Base-by-base conservation (phyloP, 768 basidiomycete genomes). In the Rhizopogon roseolus region DNA sequence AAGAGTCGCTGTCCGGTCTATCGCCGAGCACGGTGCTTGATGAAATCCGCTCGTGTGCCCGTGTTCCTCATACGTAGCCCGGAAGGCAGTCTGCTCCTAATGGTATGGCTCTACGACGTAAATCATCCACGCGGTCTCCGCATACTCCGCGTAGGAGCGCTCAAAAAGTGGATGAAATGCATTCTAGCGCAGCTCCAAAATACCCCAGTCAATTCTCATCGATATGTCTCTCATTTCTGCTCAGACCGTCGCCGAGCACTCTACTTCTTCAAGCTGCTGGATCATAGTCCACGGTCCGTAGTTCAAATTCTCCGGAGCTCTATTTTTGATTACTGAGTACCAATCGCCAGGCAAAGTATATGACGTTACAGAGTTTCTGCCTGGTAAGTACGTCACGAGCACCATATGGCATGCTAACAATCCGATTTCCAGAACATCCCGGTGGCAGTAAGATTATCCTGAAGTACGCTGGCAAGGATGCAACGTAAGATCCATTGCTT, bases 381-480 rank as follows among this genome's bases (percentile, higher is more conserved):
- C 86, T 56, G 84, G 84, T 22, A 22, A 22, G 22, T 84, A 64
- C 60, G 73, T 57, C 38, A 48, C n/a, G 14, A 40, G 1, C 2
- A 17, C 41, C 34, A 41, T 10, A 11, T 36, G 5, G 6, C 38
- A 14, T 27, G n/a, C 50, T 52, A 22, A 22, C 37, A 41, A 53
- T 14, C 28, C 11, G 36, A 36, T 14, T 55, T 29, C 19, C 46
- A 85, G 85, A 88, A 49, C 86, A 88, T 64, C 86, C 86, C 40
- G 85, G 93, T 34, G 93, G 93, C 7, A 84, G 84, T 64, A 86
- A 81, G 64, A 90, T 94, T 60, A 87, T 95, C 45, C 66, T 95
- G 51, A 90, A 90, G 66, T 91, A 93, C 60, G 92, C 89, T 2
- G 94, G 94, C 25, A 88, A 86, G 65, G 93, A 93, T 65, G 91